Percentiles rank a stretch among this genome's conserved stretches.
Evolutionary conservation across 1,284 basidiomycete species (phyloP).

Genomic region (Ceratobasidium theobromae): DNA sequence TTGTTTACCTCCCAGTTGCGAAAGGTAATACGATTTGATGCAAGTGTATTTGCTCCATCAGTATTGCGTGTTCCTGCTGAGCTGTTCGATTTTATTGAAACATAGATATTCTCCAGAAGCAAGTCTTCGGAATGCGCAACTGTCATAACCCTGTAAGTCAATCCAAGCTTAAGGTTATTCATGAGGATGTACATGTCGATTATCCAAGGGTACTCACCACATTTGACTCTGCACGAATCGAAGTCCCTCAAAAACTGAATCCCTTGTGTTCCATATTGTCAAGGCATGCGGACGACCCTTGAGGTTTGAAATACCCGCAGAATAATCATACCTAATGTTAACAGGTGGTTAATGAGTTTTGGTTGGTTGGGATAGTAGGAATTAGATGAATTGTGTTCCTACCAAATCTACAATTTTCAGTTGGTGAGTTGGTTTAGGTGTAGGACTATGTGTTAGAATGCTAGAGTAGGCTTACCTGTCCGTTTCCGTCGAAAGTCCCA

Average conservation of each 20-base stretch:
- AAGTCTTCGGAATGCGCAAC: slow-evolving; percentile 42
- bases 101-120: slow-evolving; percentile 43
- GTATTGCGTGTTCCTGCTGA: slow-evolving; percentile 42
- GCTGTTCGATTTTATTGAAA: slow-evolving; percentile 44
- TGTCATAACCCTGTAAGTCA: slow-evolving; percentile 42
- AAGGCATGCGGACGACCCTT: slow-evolving; percentile 44
- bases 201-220: slow-evolving; percentile 37
- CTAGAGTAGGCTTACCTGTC: slow-evolving; percentile 35
- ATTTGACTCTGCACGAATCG: slow-evolving; percentile 46
- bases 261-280: slow-evolving; percentile 42
- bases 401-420: slow-evolving; percentile 34
- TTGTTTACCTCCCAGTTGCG: slow-evolving; percentile 42
- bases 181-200: too few relatives aligned
- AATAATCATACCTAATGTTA: slow-evolving; percentile 46
- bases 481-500: slow-evolving; percentile 43
- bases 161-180: too few relatives aligned
- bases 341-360: too few relatives aligned
- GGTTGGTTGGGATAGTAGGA: too few relatives aligned
- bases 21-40: slow-evolving; percentile 44
- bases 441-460: too few relatives aligned
- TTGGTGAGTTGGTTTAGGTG: neutral
- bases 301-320: slow-evolving; percentile 43
- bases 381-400: too few relatives aligned
- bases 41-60: slow-evolving; percentile 44
- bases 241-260: slow-evolving; percentile 42